Percentiles rank a stretch among this genome's conserved stretches.
Evolutionary conservation across 176 grass and related monocot species (phyloP).

Genomic region (Oryza glaberrima): DNA sequence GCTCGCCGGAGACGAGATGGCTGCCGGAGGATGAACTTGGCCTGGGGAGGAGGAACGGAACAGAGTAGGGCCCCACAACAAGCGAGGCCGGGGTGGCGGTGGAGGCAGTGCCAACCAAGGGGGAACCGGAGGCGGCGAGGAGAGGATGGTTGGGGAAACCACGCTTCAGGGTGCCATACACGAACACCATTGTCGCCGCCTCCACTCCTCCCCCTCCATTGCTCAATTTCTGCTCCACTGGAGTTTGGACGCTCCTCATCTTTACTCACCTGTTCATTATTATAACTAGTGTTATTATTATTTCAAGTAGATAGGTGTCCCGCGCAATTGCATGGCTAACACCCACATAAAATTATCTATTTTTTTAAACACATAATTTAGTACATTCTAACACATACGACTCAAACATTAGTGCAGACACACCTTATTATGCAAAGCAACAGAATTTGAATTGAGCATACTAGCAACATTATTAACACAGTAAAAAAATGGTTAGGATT

Average conservation of each 20-base stretch:
- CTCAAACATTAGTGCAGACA: background rate
- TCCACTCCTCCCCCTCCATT: constrained; percentile 8
- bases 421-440: background rate
- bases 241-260: too few species aligned
- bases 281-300: too few species aligned
- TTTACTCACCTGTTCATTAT: too few species aligned
- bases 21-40: constrained; percentile 11
- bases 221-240: too few species aligned
- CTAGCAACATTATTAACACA: background rate
- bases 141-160: constrained; percentile 67
- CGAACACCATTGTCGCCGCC: constrained; percentile 59
- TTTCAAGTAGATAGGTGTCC: too few species aligned
- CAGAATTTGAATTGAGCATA: background rate
- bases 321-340: too few species aligned
- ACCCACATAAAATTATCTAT: too few species aligned
- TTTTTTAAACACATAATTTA: too few species aligned
- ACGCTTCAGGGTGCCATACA: constrained; percentile 84
- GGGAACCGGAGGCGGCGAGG: constrained; percentile 28
- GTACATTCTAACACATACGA: background rate
- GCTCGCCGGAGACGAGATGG: constrained; percentile 46
- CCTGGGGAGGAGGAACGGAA: constrained; percentile 60
- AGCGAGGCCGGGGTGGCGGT: constrained; percentile 46
- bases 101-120: constrained; percentile 39
- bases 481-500: background rate
- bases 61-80: constrained; percentile 57